phyloP scores from a whole-genome alignment of 768 basidiomycete genomes.

The Trametes cingulata region DNA sequence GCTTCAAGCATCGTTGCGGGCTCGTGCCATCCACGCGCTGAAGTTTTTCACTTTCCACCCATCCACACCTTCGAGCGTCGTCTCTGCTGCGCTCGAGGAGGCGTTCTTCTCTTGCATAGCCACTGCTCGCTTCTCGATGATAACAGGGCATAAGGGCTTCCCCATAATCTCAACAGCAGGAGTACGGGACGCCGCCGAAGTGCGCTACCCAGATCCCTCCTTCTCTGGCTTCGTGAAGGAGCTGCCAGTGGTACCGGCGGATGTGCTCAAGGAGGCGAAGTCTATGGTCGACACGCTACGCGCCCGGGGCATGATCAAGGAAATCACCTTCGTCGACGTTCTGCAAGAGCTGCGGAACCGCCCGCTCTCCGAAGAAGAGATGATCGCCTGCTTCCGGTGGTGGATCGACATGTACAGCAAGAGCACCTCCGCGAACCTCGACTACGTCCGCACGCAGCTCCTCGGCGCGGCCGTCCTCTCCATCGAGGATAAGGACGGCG shows the following conservation, averaged over 20 bases:
- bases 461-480: constrained; percentile 70
- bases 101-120: constrained; percentile 75
- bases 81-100: constrained; percentile 67
- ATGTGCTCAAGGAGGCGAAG: constrained; percentile 56
- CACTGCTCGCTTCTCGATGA: constrained; percentile 11
- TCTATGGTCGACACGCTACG: constrained; percentile 63
- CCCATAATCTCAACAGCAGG: constrained; percentile 78
- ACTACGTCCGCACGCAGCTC: constrained; percentile 57
- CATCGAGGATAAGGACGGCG: constrained; percentile 35
- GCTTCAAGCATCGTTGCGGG: constrained; percentile 50
- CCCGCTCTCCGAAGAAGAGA: constrained; percentile 71
- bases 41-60: constrained; percentile 88
- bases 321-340: constrained; percentile 82
- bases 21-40: constrained; percentile 73
- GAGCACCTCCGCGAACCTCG: constrained; percentile 37
- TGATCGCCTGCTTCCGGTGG: constrained; percentile 86
- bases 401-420: constrained; percentile 58
- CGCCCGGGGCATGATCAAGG: constrained; percentile 62
- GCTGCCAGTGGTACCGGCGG: constrained; percentile 70
- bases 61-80: constrained; percentile 84
- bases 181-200: constrained; percentile 60
- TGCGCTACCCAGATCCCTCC: constrained; percentile 72
- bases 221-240: constrained; percentile 76
- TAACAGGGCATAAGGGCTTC: constrained; percentile 40
- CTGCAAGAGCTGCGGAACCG: constrained; percentile 70